Evolutionary conservation across 805 yeast genomes (phyloP).

Genomic region (Yarrowia sp.): DNA sequence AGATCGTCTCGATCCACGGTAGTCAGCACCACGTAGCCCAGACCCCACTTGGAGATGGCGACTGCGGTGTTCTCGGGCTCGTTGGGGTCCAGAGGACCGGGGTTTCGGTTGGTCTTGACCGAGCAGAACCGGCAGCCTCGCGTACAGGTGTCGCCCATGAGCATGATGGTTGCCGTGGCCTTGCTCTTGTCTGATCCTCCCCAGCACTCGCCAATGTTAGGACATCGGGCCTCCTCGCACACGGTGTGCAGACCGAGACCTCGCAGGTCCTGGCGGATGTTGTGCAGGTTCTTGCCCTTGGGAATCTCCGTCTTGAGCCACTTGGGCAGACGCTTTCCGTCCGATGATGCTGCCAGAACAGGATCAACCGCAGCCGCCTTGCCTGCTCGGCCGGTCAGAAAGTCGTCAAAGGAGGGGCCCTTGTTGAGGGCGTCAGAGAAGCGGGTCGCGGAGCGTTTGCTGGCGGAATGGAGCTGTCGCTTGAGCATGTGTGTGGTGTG

Average conservation of each 20-base stretch:
- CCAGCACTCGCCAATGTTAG: constrained; percentile 99
- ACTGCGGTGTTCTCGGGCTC: constrained; percentile 98
- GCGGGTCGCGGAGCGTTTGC: constrained; percentile 41
- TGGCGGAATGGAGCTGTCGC: constrained; percentile 26
- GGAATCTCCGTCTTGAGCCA: constrained; percentile 98
- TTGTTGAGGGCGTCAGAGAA: constrained; percentile 68
- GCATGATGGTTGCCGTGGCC: constrained; percentile 97
- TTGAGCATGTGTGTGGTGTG: constrained; percentile 19
- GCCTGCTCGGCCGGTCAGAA: constrained; percentile 76
- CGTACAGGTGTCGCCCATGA: constrained; percentile 97
- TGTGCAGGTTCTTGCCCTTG: constrained; percentile 81
- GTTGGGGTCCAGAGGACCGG: constrained; percentile 86
- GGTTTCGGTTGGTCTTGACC: constrained; percentile 86
- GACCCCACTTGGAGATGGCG: constrained; percentile 96
- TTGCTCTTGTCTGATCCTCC: constrained; percentile 88
- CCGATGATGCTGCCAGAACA: constrained; percentile 43
- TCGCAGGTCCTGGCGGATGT: constrained; percentile 78
- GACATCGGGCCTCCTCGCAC: constrained; percentile 98
- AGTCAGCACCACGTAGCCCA: constrained; percentile 95
- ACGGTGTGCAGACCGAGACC: constrained; percentile 91
- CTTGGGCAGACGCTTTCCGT: constrained; percentile 63
- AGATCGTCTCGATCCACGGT: constrained; percentile 97
- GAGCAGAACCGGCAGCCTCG: constrained; percentile 99
- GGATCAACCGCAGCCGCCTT: constrained; percentile 59
- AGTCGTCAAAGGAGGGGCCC: constrained; percentile 95